Evolutionary conservation across 2,329 filamentous ascomycete genomes (phyloP).

Genomic region (Plenodomus biglobosus): DNA sequence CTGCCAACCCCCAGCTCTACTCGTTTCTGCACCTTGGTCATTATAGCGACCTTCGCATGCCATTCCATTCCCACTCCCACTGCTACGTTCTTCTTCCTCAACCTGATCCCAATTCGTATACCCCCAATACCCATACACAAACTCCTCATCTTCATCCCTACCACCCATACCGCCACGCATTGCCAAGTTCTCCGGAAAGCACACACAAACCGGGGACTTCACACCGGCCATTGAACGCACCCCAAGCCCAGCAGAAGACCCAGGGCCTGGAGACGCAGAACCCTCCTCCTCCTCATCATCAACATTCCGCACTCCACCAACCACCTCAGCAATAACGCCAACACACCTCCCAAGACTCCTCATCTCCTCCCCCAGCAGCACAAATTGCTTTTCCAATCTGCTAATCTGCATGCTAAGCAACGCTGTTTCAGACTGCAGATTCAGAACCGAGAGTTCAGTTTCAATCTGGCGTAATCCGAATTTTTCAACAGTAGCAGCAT

Average conservation of each 20-base stretch:
- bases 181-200: too few species aligned
- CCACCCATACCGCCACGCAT: conserved; percentile 5
- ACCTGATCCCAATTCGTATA: conserved; percentile 5
- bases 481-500: too few species aligned
- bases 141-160: conserved; percentile 6
- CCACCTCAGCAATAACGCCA: neutral
- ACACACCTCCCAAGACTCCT: neutral
- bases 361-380: neutral
- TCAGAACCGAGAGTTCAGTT: neutral
- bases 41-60: neutral
- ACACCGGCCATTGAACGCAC: too few species aligned
- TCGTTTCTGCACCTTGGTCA: too few species aligned
- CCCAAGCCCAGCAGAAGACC: too few species aligned
- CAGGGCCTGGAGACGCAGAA: neutral
- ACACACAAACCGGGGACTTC: too few species aligned
- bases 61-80: neutral
- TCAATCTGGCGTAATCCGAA: neutral
- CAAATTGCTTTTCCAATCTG: neutral
- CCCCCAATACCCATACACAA: conserved; percentile 4
- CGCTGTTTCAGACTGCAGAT: neutral
- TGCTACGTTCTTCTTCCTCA: neutral
- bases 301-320: neutral
- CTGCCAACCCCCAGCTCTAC: neutral
- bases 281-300: neutral
- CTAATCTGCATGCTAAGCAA: neutral